Conservation (phyloP, 2,329 filamentous ascomycete genomes). For the Bipolaris zeicola region DNA sequence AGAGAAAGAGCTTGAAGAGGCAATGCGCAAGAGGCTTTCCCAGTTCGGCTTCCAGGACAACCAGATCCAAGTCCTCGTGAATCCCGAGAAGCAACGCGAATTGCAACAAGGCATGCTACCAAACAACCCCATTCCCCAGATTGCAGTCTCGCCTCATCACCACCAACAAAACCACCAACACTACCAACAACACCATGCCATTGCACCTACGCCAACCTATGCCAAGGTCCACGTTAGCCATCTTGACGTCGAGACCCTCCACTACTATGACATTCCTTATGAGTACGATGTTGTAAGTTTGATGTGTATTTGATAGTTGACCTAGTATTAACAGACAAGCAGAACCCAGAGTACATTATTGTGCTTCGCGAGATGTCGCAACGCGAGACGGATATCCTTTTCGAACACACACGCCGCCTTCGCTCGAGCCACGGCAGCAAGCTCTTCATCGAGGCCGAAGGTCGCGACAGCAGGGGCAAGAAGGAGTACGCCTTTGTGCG, state of each 20-base stretch:
- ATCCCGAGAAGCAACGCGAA: constrained; percentile 53
- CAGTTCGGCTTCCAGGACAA: constrained; percentile 55
- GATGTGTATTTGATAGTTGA: neutral
- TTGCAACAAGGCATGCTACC: constrained; percentile 44
- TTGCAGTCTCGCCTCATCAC: constrained; percentile 6
- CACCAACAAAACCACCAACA: constrained; percentile 10
- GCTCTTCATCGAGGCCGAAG: constrained; percentile 52
- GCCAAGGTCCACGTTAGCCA: constrained; percentile 55
- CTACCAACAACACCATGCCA: constrained; percentile 3
- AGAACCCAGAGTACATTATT: constrained; percentile 56
- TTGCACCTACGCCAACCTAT: constrained; percentile 49
- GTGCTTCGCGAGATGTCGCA: constrained; percentile 57
- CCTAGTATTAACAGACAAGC: constrained; percentile 9
- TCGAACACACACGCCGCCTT: constrained; percentile 57
- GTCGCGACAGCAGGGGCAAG: constrained; percentile 44
- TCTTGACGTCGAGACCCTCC: constrained; percentile 54
- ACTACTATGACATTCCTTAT: constrained; percentile 56
- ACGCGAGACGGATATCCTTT: constrained; percentile 56
- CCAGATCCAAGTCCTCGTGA: constrained; percentile 56
- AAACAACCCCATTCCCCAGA: constrained; percentile 36
- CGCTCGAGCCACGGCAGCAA: constrained; percentile 38
- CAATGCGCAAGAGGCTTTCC: constrained; percentile 53
- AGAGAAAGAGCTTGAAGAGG: constrained; percentile 51
- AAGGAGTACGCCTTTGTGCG: constrained; percentile 55
- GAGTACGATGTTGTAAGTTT: constrained; percentile 55